Evolutionary conservation across 352 stramenopile species (phyloP).

Genomic region (Globisporangium cederbergense): DNA sequence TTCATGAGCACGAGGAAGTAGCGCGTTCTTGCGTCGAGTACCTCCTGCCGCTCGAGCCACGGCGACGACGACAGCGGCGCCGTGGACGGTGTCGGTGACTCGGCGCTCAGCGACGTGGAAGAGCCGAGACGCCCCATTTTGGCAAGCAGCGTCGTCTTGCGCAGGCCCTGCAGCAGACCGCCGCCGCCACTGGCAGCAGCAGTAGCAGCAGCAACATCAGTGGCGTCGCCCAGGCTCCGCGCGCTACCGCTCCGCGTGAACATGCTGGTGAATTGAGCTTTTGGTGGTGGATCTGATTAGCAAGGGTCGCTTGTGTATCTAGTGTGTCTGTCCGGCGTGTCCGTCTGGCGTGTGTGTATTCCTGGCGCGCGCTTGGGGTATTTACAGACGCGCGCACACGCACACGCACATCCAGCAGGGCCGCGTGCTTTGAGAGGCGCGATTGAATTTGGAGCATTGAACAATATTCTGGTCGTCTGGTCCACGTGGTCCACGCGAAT

Average conservation of each 20-base stretch:
- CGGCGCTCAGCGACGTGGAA: conserved; percentile 6
- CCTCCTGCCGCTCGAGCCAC: conserved; percentile 25
- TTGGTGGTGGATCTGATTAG: not conserved
- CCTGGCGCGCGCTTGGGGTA: not conserved
- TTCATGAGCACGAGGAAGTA: conserved; percentile 31
- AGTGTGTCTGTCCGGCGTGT: not conserved
- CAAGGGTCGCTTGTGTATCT: no score
- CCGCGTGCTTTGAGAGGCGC: not conserved
- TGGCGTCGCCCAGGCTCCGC: not conserved
- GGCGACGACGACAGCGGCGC: conserved; percentile 19
- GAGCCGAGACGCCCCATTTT: conserved; percentile 53
- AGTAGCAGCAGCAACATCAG: not conserved
- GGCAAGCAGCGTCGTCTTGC: conserved; percentile 49
- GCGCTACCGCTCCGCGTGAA: conserved; percentile 12
- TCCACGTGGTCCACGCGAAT: no score
- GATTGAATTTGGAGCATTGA: no score
- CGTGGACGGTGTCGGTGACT: conserved; percentile 7
- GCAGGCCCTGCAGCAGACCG: conserved; percentile 48
- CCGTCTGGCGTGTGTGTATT: not conserved
- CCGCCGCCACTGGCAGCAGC: conserved; percentile 9
- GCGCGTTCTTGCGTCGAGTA: conserved; percentile 9
- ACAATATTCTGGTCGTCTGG: no score
- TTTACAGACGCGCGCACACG: not conserved
- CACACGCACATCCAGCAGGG: not conserved
- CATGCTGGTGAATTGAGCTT: conserved; percentile 2